Conservation (phyloP, 441 rosid genomes). For the Arabidopsis lyrata region DNA sequence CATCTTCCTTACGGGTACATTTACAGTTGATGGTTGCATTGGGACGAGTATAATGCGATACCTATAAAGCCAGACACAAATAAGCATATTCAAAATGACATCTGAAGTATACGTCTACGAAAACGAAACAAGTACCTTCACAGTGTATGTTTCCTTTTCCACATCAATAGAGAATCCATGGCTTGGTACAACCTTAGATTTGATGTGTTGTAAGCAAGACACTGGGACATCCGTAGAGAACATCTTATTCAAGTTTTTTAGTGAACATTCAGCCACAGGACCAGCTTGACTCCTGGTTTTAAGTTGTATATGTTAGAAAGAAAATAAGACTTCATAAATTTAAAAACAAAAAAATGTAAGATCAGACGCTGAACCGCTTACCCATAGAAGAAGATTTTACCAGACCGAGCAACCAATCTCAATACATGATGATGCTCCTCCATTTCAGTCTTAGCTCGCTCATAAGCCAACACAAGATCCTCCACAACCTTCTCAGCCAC, state of each 20-base stretch:
- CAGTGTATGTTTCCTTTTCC: conserved; percentile 61
- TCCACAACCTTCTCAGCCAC: conserved; percentile 57
- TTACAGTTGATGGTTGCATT: conserved; percentile 54
- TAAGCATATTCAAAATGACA: conserved; percentile 7
- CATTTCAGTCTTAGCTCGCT: conserved; percentile 45
- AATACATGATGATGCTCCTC: conserved; percentile 37
- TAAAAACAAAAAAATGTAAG: neutral
- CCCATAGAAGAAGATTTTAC: conserved; percentile 55
- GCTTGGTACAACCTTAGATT: conserved; percentile 47
- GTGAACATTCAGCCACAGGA: conserved; percentile 39
- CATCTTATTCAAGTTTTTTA: conserved; percentile 46
- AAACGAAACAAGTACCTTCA: conserved; percentile 53
- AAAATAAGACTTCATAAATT: neutral
- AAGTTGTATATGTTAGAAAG: neutral
- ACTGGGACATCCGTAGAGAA: conserved; percentile 61
- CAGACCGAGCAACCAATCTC: conserved; percentile 59
- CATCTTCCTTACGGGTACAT: conserved; percentile 51
- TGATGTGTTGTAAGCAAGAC: conserved; percentile 52
- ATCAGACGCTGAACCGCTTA: conserved; percentile 32
- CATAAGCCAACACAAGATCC: conserved; percentile 56
- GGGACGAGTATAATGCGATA: conserved; percentile 56
- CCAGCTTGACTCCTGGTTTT: conserved; percentile 29
- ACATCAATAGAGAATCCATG: conserved; percentile 51
- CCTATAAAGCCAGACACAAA: conserved; percentile 44
- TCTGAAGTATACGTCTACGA: neutral